phyloP scores from a whole-genome alignment of 23 red algal genomes.

The Gracilaria domingensis region DNA sequence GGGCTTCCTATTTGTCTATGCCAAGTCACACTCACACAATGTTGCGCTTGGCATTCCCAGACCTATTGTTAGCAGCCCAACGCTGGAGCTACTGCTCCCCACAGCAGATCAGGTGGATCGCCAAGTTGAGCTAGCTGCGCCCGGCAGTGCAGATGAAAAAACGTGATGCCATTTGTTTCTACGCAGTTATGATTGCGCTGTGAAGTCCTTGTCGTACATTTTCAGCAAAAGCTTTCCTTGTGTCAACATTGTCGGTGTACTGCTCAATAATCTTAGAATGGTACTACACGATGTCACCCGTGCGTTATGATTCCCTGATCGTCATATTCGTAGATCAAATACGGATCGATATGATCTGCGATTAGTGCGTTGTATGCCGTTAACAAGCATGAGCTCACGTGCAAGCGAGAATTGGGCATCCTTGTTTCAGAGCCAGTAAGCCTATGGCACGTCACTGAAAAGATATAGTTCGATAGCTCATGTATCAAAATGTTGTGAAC shows the following conservation, averaged over 20 bases:
- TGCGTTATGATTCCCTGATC: neutral
- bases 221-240: neutral
- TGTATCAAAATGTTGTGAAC: neutral
- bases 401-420: no score
- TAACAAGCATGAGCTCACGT: no score
- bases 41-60: slow-evolving; percentile 42
- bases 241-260: neutral
- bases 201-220: neutral
- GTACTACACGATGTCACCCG: neutral
- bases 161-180: neutral
- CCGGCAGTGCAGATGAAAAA: neutral
- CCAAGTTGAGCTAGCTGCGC: slow-evolving; percentile 8
- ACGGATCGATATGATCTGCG: neutral
- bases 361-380: no score
- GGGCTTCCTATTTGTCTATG: slow-evolving; percentile 63
- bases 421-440: neutral
- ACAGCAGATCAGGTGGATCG: slow-evolving; percentile 28
- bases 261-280: no score
- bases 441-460: neutral
- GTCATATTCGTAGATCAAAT: neutral
- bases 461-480: neutral
- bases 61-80: slow-evolving; percentile 72
- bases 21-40: slow-evolving; percentile 56
- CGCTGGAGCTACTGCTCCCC: slow-evolving; percentile 62
- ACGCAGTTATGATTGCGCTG: neutral